A percentile compares a stretch with the other conserved stretches of the same genome.
Conservation (phyloP, 495 filamentous ascomycete genomes). For the Podospora conica region DNA sequence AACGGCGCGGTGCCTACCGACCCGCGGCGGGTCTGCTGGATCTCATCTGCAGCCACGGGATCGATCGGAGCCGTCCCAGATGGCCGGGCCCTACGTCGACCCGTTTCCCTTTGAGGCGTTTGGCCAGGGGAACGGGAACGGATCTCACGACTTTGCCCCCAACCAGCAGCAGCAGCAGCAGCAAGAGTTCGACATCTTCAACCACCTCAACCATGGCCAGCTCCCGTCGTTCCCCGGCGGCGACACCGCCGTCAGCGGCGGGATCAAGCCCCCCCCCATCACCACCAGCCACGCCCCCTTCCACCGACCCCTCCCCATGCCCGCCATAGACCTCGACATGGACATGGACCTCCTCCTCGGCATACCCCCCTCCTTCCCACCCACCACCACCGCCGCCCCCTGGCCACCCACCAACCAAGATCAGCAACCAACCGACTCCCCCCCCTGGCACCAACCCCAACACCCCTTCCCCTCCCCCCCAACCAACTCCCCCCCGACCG, state of each 20-base stretch:
- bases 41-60: background rate
- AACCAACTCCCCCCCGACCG: background rate
- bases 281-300: background rate
- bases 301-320: background rate
- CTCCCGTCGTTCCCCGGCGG: background rate
- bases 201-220: background rate
- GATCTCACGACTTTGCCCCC: background rate
- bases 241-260: background rate
- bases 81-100: constrained; percentile 5
- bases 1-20: background rate
- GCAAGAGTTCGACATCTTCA: background rate
- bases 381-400: background rate
- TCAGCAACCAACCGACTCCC: background rate
- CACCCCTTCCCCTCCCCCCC: no score
- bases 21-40: background rate
- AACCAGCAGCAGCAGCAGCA: background rate
- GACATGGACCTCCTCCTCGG: background rate
- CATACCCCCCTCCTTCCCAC: background rate
- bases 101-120: constrained; percentile 1
- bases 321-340: background rate
- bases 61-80: background rate
- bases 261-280: background rate
- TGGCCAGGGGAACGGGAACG: background rate
- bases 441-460: background rate
- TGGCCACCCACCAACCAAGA: background rate